Evolutionary conservation across 768 basidiomycete genomes (phyloP), one percentile per base, ranked within the genome.

Genomic region (Agrocybe praecox): DNA sequence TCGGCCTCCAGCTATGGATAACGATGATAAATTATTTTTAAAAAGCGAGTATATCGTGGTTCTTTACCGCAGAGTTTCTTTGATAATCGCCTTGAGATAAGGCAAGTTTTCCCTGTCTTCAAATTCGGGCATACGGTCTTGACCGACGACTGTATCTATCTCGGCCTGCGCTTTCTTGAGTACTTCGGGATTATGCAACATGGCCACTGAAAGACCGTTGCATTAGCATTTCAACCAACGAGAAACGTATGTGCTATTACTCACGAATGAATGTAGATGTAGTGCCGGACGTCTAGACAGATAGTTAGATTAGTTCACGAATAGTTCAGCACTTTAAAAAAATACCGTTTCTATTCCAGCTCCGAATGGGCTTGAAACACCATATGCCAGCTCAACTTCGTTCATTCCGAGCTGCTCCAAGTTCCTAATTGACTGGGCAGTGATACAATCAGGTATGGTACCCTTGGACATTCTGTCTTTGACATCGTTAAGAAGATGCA

Each of bases 271-370:
- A 73, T 0, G 64, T 65, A 7, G 66, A 57, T 1, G 72, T 59
- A 17, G 65, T 74, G 2, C 70, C 72, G 6, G 71, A 63, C 12
- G 72, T 76, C 69, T 75, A 32, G 4, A 24, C 52, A 12, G 55
- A 24, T 47, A 45, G 18, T 19, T n/a, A 43, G 14, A 33, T 12
- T 15, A 49, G 2, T 18, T 24, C 33, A 23, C 22, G 17, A 53
- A n/a, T 10, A 40, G 18, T 29, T 29, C 26, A 29, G 26, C 9
- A 5, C 10, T 23, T 15, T n/a, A 22, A 6, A 19, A 18, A 45
- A 12, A n/a, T 32, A 77, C 76, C 42, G 77, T 78, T 49, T 80
- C 79, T 17, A 76, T 78, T 0, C 79, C 80, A 22, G 80, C 80
- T 2, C 76, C 77, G 57, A 81, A 81, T 0, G 80, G 77, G 49